Evolutionary conservation across 768 basidiomycete species (phyloP).

Genomic region (Rhizopogon rudus): DNA sequence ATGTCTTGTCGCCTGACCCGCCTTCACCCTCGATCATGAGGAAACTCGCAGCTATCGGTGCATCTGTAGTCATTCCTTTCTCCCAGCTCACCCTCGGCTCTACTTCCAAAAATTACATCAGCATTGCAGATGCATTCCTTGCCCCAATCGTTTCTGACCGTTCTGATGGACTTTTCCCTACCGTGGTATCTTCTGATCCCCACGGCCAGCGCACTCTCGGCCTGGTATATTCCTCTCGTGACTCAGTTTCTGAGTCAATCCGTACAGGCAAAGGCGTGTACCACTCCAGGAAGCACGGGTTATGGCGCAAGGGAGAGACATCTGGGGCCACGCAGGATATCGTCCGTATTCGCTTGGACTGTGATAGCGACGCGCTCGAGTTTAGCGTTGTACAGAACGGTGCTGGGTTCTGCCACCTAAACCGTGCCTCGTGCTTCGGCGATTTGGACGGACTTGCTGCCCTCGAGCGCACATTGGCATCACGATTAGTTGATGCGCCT

Average conservation of each 20-base stretch:
- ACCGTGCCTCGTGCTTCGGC: slow-evolving; percentile 88
- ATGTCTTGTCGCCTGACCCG: slow-evolving; percentile 50
- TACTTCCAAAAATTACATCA: slow-evolving; percentile 55
- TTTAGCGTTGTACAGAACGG: slow-evolving; percentile 89
- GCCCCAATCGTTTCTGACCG: slow-evolving; percentile 81
- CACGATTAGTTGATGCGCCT: slow-evolving; percentile 71
- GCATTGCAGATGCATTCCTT: slow-evolving; percentile 82
- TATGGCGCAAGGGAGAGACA: slow-evolving; percentile 97
- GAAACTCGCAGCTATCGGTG: slow-evolving; percentile 52
- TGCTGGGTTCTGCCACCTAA: slow-evolving; percentile 90
- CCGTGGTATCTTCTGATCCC: slow-evolving; percentile 69
- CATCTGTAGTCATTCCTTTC: slow-evolving; percentile 66
- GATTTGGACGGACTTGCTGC: slow-evolving; percentile 70
- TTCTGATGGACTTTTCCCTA: slow-evolving; percentile 88
- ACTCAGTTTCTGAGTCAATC: slow-evolving; percentile 85
- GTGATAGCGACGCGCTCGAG: slow-evolving; percentile 89
- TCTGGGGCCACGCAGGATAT: slow-evolving; percentile 92
- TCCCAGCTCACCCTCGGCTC: slow-evolving; percentile 58
- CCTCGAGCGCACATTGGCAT: slow-evolving; percentile 73
- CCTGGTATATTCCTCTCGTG: slow-evolving; percentile 89
- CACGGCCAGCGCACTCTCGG: slow-evolving; percentile 78
- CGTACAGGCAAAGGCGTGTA: slow-evolving; percentile 88
- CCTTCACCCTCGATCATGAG: slow-evolving; percentile 59
- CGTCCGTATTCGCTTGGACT: slow-evolving; percentile 78
- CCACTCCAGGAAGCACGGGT: slow-evolving; percentile 91